Evolutionary conservation across 805 yeast species (phyloP).

Genomic region (Metschnikowia shivogae): DNA sequence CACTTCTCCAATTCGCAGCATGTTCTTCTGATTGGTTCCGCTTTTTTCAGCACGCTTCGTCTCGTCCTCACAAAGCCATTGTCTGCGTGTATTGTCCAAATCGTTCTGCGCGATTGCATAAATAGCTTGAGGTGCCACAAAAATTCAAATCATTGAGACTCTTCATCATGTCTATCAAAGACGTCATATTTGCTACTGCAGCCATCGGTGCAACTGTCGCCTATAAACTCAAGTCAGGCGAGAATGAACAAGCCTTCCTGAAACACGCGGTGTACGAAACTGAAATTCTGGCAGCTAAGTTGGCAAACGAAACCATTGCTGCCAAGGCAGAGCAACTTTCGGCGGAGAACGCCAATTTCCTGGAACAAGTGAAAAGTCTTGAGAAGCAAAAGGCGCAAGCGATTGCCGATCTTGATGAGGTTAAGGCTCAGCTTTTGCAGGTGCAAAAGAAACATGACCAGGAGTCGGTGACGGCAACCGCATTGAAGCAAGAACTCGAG

Average conservation of each 20-base stretch:
- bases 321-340: constrained; percentile 3
- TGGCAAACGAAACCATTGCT: constrained; percentile 6
- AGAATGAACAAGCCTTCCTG: constrained; percentile 5
- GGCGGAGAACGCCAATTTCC: constrained; percentile 1
- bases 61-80: too few relatives aligned
- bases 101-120: neutral
- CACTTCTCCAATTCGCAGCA: too few relatives aligned
- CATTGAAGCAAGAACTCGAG: constrained; percentile 1
- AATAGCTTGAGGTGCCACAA: neutral
- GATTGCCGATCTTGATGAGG: neutral
- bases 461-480: constrained; percentile 4
- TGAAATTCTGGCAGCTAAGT: constrained; percentile 5
- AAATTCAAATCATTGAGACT: neutral
- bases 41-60: too few relatives aligned
- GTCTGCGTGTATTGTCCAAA: too few relatives aligned
- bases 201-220: constrained; percentile 8
- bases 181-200: constrained; percentile 6
- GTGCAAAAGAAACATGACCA: neutral
- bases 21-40: too few relatives aligned
- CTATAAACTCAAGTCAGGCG: constrained; percentile 9
- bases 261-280: constrained; percentile 2
- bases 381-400: neutral
- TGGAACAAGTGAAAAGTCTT: neutral
- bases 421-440: neutral
- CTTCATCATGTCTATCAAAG: constrained; percentile 5